Evolutionary conservation across 2,329 filamentous ascomycete species (phyloP).

Genomic region (Botrytis squamosa): DNA sequence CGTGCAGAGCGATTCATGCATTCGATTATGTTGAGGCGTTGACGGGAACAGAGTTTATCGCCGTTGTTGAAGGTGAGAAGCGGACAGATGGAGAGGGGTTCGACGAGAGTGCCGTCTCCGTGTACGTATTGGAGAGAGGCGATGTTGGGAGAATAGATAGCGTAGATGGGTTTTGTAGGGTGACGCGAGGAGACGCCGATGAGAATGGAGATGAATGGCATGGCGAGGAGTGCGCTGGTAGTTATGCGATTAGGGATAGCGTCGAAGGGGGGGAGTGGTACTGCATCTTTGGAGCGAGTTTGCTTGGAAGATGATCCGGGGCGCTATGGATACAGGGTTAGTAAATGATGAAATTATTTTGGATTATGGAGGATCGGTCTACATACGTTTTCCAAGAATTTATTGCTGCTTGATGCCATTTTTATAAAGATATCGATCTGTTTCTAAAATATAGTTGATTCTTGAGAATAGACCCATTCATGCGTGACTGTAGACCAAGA

Average conservation of each 20-base stretch:
- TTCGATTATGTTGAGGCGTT: not conserved
- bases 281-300: not conserved
- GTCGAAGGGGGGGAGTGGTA: not conserved
- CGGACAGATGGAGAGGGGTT: not conserved
- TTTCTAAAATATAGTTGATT: not conserved
- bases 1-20: not conserved
- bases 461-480: not conserved
- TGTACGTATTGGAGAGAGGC: not conserved
- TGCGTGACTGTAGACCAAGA: not conserved
- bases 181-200: not conserved
- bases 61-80: conserved; percentile 1
- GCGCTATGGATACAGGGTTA: not conserved
- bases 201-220: not conserved
- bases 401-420: not conserved
- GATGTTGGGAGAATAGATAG: not conserved
- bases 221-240: not conserved
- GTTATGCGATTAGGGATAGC: not conserved
- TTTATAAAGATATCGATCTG: not conserved
- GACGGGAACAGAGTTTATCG: not conserved
- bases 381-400: not conserved
- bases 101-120: not conserved
- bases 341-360: not conserved
- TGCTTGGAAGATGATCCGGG: not conserved
- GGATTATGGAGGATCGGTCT: not conserved
- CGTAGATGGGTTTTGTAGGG: not conserved